phyloP scores from a whole-genome alignment of 2,329 filamentous ascomycete species.

The Aulographum hederae region DNA sequence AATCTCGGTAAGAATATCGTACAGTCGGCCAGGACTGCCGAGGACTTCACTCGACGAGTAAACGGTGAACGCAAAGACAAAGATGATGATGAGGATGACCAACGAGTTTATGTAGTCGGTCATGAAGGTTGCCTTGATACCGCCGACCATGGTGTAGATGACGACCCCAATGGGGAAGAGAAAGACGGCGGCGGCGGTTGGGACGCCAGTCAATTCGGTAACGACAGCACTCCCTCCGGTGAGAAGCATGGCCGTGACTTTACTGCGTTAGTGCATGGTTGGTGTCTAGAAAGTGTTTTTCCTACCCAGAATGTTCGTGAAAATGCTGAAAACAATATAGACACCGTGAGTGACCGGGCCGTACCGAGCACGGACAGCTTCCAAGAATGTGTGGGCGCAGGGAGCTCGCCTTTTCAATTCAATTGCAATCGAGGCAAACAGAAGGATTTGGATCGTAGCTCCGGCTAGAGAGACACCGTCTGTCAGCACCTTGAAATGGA shows the following conservation, averaged over 20 bases:
- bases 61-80: constrained; percentile 9
- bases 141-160: constrained; percentile 11
- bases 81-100: constrained; percentile 8
- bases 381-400: constrained; percentile 23
- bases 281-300: constrained; percentile 8
- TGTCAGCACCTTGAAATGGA: too few species aligned
- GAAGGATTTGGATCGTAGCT: constrained; percentile 21
- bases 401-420: constrained; percentile 23
- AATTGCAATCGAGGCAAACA: constrained; percentile 23
- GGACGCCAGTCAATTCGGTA: constrained; percentile 9
- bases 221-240: background rate
- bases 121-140: constrained; percentile 11
- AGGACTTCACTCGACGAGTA: constrained; percentile 8
- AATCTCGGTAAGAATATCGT: constrained; percentile 10
- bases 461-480: too few species aligned
- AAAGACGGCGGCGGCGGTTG: constrained; percentile 9
- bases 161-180: constrained; percentile 11
- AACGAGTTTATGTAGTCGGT: constrained; percentile 7
- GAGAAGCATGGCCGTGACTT: too few species aligned
- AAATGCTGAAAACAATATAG: constrained; percentile 3
- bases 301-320: constrained; percentile 16
- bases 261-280: too few species aligned
- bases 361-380: constrained; percentile 7
- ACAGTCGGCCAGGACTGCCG: constrained; percentile 10
- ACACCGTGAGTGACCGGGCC: constrained; percentile 1